Conservation (phyloP, 345 rosid genomes). For the Aethionema arabicum region DNA sequence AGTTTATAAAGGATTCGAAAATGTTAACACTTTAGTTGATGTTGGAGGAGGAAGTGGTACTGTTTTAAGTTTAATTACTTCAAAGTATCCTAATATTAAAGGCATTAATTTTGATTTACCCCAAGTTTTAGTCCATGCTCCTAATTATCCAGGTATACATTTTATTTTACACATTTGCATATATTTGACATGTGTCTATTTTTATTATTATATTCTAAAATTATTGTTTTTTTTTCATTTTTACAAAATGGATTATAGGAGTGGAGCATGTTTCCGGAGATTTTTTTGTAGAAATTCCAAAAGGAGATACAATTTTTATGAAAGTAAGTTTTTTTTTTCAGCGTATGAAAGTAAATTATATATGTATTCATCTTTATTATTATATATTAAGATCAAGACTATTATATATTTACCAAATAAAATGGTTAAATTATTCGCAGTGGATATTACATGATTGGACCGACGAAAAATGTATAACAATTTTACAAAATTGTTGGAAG, state of each 20-base stretch:
- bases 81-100: constrained; percentile 46
- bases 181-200: neutral
- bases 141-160: constrained; percentile 32
- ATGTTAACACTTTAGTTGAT: constrained; percentile 46
- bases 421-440: constrained; percentile 19
- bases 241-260: constrained; percentile 38
- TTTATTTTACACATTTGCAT: neutral
- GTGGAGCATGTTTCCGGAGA: constrained; percentile 78
- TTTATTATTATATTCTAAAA: neutral
- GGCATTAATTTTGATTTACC: constrained; percentile 51
- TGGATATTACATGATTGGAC: constrained; percentile 48
- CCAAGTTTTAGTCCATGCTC: constrained; percentile 20
- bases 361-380: too few relatives aligned
- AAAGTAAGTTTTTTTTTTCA: too few relatives aligned
- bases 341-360: constrained; percentile 65
- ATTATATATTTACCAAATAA: neutral
- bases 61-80: constrained; percentile 37
- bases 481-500: constrained; percentile 45
- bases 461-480: constrained; percentile 41
- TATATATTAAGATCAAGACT: too few relatives aligned
- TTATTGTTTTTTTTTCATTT: neutral
- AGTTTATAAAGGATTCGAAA: constrained; percentile 51
- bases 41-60: constrained; percentile 67
- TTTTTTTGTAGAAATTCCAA: constrained; percentile 69
- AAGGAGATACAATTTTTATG: constrained; percentile 79